These are phyloP conservation scores for Oenanthe javanica DNA, from an alignment of 140 eudicot species.

Conservation along the genomic window DNA sequence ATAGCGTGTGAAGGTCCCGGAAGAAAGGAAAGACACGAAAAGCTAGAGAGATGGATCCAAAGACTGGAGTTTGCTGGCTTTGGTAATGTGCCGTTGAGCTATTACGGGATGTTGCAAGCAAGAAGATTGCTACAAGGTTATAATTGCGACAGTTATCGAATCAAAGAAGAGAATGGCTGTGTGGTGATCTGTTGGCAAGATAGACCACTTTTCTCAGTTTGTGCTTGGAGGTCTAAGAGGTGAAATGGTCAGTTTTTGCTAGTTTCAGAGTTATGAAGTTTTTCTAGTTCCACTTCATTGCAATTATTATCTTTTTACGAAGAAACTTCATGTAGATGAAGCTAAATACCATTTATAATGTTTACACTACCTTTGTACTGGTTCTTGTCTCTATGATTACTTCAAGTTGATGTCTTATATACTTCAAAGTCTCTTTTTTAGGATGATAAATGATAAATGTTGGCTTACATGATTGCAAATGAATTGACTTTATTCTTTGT, in stretches of 20 bases:
- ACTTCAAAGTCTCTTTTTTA: background rate
- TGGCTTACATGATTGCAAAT: no score
- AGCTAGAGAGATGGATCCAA: conserved; percentile 80
- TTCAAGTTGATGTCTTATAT: background rate
- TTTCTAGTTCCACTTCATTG: background rate
- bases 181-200: conserved; percentile 96
- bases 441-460: background rate
- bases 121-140: conserved; percentile 63
- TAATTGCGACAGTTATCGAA: conserved; percentile 71
- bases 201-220: conserved; percentile 72
- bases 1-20: conserved; percentile 81
- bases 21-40: conserved; percentile 83
- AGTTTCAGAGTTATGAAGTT: background rate
- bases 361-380: background rate
- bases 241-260: conserved; percentile 17
- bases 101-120: conserved; percentile 80
- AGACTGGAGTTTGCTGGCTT: conserved; percentile 71
- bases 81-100: conserved; percentile 66
- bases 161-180: conserved; percentile 85
- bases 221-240: conserved; percentile 84
- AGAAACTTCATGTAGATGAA: background rate
- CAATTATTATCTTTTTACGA: background rate
- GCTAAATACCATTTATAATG: background rate
- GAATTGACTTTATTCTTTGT: background rate
- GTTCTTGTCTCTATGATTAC: background rate